phyloP scores from a whole-genome alignment of 306 rosid genomes.

The Inga laurina region DNA sequence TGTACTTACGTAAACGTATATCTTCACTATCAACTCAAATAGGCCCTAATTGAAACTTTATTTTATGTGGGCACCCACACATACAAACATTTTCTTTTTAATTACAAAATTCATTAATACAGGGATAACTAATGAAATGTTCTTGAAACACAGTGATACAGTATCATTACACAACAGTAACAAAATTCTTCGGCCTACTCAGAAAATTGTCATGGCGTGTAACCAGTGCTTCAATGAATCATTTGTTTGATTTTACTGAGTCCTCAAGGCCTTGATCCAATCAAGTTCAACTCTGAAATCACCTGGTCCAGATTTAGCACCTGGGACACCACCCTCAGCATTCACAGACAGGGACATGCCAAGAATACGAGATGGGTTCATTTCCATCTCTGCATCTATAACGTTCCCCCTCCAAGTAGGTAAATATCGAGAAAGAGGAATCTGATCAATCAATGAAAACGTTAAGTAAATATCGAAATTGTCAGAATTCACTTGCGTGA shows the following conservation, averaged over 20 bases:
- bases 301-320: slow-evolving; percentile 81
- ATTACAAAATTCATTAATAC: neutral
- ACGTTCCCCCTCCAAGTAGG: slow-evolving; percentile 6
- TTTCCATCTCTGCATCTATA: slow-evolving; percentile 7
- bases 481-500: neutral
- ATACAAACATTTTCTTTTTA: no score
- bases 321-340: slow-evolving; percentile 83
- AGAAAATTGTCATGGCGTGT: neutral
- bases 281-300: slow-evolving; percentile 78
- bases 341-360: slow-evolving; percentile 90
- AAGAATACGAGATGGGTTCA: slow-evolving; percentile 64
- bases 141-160: neutral
- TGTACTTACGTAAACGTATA: no score
- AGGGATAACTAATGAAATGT: neutral
- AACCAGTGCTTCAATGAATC: neutral
- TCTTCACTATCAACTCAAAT: no score
- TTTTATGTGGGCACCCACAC: no score
- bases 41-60: no score
- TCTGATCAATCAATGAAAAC: neutral
- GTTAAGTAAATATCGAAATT: slow-evolving; percentile 9
- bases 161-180: neutral
- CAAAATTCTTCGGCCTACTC: neutral
- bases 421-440: neutral
- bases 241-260: neutral
- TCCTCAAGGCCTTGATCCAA: slow-evolving; percentile 69